These are phyloP conservation scores for Fusarium multiceps DNA, from an alignment of 2,329 filamentous ascomycete species.

Conservation along the genomic window DNA sequence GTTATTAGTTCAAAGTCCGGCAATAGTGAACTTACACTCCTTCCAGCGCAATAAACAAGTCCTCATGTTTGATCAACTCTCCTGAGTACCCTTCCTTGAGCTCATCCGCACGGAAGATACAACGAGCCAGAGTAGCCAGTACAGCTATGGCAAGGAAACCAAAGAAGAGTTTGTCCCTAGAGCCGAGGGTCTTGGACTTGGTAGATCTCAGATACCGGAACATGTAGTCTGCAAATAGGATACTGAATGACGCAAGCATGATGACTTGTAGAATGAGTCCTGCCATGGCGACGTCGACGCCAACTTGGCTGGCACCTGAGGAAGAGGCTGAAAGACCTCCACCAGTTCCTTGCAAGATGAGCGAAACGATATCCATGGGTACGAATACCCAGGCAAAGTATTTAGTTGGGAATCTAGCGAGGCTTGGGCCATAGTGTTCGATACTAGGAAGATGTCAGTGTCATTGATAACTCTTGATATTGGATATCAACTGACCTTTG, in stretches of 20 bases:
- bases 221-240: conserved; percentile 56
- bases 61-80: conserved; percentile 58
- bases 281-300: conserved; percentile 61
- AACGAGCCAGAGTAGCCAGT: conserved; percentile 65
- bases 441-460: conserved; percentile 37
- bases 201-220: conserved; percentile 38
- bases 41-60: conserved; percentile 58
- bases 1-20: not conserved
- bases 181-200: not conserved
- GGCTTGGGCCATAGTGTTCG: conserved; percentile 46
- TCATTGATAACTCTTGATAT: rapidly evolving
- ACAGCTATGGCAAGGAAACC: conserved; percentile 60
- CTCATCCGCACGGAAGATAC: conserved; percentile 67
- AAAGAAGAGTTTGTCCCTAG: conserved; percentile 42
- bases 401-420: conserved; percentile 51
- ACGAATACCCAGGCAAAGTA: conserved; percentile 55
- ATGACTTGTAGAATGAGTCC: conserved; percentile 62
- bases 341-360: conserved; percentile 62
- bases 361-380: conserved; percentile 61
- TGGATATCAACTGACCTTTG: conserved; percentile 1
- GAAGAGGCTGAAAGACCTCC: conserved; percentile 56
- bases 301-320: conserved; percentile 53
- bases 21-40: conserved; percentile 45
- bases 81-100: conserved; percentile 65
- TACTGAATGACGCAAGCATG: conserved; percentile 58